Conservation (phyloP, 106 monocot genomes). For the Phalaenopsis equestris region DNA sequence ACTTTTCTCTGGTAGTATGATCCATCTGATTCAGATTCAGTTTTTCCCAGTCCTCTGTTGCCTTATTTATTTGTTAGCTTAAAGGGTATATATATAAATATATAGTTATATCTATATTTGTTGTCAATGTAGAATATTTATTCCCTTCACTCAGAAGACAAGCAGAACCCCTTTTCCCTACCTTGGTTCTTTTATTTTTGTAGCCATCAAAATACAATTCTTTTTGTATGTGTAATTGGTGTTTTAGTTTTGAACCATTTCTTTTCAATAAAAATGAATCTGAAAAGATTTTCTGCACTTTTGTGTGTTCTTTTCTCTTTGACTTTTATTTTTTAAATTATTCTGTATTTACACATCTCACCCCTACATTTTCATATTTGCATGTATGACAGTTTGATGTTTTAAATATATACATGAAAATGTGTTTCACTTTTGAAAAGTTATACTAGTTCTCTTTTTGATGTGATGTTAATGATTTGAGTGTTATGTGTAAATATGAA, state of each 20-base stretch:
- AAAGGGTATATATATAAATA: not conserved
- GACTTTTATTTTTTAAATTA: too few species aligned
- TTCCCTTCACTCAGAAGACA: not conserved
- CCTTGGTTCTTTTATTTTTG: too few species aligned
- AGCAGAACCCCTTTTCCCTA: not conserved
- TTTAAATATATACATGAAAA: too few species aligned
- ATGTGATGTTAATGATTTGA: too few species aligned
- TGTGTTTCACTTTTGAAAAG: too few species aligned
- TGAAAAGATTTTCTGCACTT: not conserved
- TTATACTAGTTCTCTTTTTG: too few species aligned
- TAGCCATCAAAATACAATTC: not conserved
- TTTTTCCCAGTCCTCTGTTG: not conserved
- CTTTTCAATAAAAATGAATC: not conserved
- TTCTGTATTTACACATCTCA: too few species aligned
- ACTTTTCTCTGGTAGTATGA: not conserved
- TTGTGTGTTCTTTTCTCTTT: too few species aligned
- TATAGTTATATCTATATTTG: not conserved
- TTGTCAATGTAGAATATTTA: constrained; percentile 1
- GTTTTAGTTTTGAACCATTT: too few species aligned
- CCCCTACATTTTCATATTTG: too few species aligned
- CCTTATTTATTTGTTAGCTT: not conserved
- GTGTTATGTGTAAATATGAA: too few species aligned
- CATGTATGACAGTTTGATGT: too few species aligned
- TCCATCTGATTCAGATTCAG: not conserved
- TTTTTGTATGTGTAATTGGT: not conserved